Evolutionary conservation across 73 alveolate genomes (phyloP), one percentile per base, ranked within the genome.

Genomic region (Uronychia setigera): DNA sequence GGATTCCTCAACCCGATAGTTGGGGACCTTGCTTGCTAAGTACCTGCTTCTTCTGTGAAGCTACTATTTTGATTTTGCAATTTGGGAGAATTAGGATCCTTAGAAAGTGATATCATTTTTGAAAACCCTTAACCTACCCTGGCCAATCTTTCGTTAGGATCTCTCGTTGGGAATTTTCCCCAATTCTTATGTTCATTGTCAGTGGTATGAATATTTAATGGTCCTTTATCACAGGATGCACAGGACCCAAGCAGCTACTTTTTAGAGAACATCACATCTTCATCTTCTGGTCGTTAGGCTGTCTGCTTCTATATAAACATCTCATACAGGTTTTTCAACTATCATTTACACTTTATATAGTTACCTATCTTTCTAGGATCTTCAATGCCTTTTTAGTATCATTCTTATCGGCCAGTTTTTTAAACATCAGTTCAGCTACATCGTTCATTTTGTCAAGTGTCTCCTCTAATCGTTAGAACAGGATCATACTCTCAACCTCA

Each of bases 111-210:
- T 31, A 96, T 79, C 97, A 96, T 96, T 89, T 95, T 96, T 26
- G 98, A 95, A 89, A 96, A 96, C 32, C 99, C 99, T 87, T 96
- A 91, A 76, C 99, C 95, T 0, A 82, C 89, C 29, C 89, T 60
- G 0, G 82, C 97, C 57, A 96, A 29, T 58, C 92, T 88, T 34
- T 94, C 98, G 57, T 88, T 80, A 19, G 99, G 99, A 74, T 94
- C 98, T 79, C 98, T 91, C 67, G 85, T 33, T 31, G 99, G 98
- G 74, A 94, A 60, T 84, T 90, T 95, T 88, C 95, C 93, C 98
- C 99, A 96, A 80, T 98, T 88, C 29, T 81, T 81, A 84, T 85
- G 93, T 57, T 94, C 92, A 5, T 46, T 19, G n/a, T 46, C n/a
- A 19, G 67, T 46, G 67, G 5, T 19, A 19, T 46, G 5, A 19